Conservation (phyloP, 176 grass and related monocot genomes). For the Oryza punctata region DNA sequence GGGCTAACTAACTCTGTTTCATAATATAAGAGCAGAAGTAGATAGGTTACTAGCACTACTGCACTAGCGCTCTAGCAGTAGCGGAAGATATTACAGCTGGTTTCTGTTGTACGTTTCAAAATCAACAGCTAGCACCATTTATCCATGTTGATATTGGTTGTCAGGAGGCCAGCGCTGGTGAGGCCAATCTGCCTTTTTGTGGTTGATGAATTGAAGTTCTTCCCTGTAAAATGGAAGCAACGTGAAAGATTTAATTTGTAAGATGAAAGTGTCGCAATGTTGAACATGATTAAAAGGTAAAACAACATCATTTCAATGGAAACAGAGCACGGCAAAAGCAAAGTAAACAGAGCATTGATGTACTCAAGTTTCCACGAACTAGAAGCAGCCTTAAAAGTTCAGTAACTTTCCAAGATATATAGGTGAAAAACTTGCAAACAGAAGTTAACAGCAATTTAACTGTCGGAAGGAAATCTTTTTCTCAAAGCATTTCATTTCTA, state of each 20-base stretch:
- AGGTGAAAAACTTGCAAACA: too few species aligned
- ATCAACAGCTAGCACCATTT: background rate
- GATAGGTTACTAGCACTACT: background rate
- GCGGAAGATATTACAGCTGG: background rate
- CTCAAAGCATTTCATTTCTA: background rate
- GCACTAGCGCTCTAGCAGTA: background rate
- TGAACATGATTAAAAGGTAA: background rate
- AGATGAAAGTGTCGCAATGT: slow-evolving; percentile 3
- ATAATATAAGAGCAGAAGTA: background rate
- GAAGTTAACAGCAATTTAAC: background rate
- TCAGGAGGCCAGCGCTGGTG: slow-evolving; percentile 74
- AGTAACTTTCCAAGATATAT: too few species aligned
- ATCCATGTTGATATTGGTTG: slow-evolving; percentile 66
- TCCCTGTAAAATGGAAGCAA: slow-evolving; percentile 21
- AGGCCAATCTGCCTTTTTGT: slow-evolving; percentile 59
- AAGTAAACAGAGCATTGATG: background rate
- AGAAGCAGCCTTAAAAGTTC: background rate
- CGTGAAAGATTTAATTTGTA: slow-evolving; percentile 24
- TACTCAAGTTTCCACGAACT: background rate
- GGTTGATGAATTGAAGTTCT: slow-evolving; percentile 54
- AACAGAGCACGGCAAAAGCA: background rate
- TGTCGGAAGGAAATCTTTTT: background rate
- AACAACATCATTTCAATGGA: background rate
- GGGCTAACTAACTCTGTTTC: too few species aligned
- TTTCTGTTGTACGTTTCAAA: background rate